phyloP scores from a whole-genome alignment of 768 basidiomycete genomes.

The Psilocybe sp. region DNA sequence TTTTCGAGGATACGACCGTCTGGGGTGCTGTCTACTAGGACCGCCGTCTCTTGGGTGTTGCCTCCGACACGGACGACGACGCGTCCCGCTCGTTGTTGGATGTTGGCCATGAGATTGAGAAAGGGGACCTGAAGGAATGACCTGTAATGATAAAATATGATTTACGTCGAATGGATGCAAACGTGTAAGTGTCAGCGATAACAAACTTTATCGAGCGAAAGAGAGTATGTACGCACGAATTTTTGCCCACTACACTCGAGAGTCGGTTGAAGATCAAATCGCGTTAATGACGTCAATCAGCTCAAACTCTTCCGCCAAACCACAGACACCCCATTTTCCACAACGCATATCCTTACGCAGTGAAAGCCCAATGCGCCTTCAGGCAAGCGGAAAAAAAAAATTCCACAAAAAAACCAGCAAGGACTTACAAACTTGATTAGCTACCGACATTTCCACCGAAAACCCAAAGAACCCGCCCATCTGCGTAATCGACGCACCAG shows the following conservation, averaged over 20 bases:
- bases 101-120: conserved; percentile 73
- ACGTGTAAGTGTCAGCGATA: not conserved
- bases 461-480: conserved; percentile 50
- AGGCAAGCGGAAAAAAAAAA: too few species aligned
- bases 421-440: conserved; percentile 52
- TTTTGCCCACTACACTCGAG: conserved; percentile 39
- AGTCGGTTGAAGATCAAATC: not conserved
- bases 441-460: conserved; percentile 62
- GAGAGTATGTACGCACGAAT: conserved; percentile 30
- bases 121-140: conserved; percentile 56
- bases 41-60: conserved; percentile 73
- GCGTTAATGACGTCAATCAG: too few species aligned
- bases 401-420: not conserved
- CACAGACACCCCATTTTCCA: too few species aligned
- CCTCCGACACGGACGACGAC: conserved; percentile 74
- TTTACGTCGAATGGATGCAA: too few species aligned
- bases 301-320: too few species aligned
- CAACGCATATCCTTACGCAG: not conserved
- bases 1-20: conserved; percentile 53
- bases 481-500: conserved; percentile 33
- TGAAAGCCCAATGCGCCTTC: not conserved
- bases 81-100: conserved; percentile 58
- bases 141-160: conserved; percentile 19
- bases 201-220: conserved; percentile 18
- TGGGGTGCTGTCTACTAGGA: conserved; percentile 45